Evolutionary conservation across 2,329 filamentous ascomycete species (phyloP), one percentile per base, ranked within the genome.

Genomic region (Cladobotryum protrusum): DNA sequence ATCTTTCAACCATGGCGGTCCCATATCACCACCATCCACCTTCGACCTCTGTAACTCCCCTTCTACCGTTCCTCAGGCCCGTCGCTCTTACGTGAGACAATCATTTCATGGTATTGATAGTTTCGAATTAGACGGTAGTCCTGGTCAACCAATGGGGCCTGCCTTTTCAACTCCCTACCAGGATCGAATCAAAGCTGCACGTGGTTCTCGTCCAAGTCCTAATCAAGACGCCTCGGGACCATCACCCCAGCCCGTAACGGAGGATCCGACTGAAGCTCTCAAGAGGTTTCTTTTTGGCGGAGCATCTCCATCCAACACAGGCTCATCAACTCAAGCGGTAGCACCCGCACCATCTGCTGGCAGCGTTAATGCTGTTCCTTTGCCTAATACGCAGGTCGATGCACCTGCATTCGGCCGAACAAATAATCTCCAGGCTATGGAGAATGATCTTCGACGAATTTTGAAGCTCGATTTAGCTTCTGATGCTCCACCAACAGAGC

Each of bases 161-260:
- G 78, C 85, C 2, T 87, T 88, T 63, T 83, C 85, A 4, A 85
- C 83, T 0, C 79, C 81, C 0, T 85, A 82, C 57, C 70, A 77
- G 5, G 79, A 84, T 52, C 77, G 81, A 40, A 82, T 85, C 52
- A 75, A 73, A 50, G 80, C 79, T 47, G 78, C 75, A 18, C 74
- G 72, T 15, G 64, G 68, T 11, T 56, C 60, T 47, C 62, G 57
- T 12, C 48, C 54, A 2, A 52, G 53, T 11, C 35, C 46, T 40
- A 48, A 46, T n/a, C 48, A 53, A 42, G 54, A 55, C 15, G 53
- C 45, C 14, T 43, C 43, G 20, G 52, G 50, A 18, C 50, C 50
- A 46, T 43, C 54, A 29, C 35, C 52, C 11, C 33, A 45, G 3
- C 35, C 45, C 40, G 43, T 52, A 18, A 54, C 54, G 18, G 63